Evolutionary conservation across 2,329 filamentous ascomycete species (phyloP).

Genomic region (Pseudogymnoascus sp.): DNA sequence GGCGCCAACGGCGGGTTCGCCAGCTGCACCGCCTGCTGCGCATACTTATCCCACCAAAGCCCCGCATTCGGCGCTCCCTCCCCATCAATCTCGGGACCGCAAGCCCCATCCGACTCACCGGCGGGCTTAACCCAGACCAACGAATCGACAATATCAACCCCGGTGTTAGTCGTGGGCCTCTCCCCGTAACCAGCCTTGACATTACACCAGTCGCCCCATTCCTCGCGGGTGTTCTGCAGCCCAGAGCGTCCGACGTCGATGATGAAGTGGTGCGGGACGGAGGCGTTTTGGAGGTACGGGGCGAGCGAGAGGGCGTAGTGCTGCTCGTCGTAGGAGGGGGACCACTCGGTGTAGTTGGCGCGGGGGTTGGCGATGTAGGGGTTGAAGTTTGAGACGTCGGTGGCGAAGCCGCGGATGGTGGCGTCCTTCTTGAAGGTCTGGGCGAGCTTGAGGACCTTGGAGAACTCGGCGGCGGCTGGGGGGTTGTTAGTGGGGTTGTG

Average conservation of each 20-base stretch:
- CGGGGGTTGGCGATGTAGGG: slow-evolving; percentile 33
- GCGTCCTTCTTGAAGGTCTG: slow-evolving; percentile 14
- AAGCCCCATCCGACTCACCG: slow-evolving; percentile 37
- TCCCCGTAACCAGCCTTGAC: slow-evolving; percentile 35
- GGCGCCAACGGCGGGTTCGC: slow-evolving; percentile 25
- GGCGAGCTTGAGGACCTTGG: slow-evolving; percentile 33
- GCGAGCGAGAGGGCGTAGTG: slow-evolving; percentile 35
- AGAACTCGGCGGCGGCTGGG: slow-evolving; percentile 34
- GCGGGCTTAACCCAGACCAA: slow-evolving; percentile 41
- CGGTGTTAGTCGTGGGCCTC: slow-evolving; percentile 28
- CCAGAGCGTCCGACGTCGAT: slow-evolving; percentile 39
- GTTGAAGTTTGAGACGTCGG: slow-evolving; percentile 40
- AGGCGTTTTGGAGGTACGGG: slow-evolving; percentile 32
- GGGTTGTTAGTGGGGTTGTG: background rate
- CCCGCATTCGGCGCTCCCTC: slow-evolving; percentile 34
- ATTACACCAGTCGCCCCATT: slow-evolving; percentile 41
- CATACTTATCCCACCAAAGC: slow-evolving; percentile 37
- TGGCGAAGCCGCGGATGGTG: slow-evolving; percentile 34
- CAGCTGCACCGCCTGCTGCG: slow-evolving; percentile 35
- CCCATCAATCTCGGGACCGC: slow-evolving; percentile 25
- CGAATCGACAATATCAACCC: slow-evolving; percentile 34
- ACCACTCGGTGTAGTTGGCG: slow-evolving; percentile 36
- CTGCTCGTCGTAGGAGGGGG: slow-evolving; percentile 35
- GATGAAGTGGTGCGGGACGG: slow-evolving; percentile 38
- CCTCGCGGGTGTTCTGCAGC: slow-evolving; percentile 30